phyloP scores from a whole-genome alignment of 2,329 filamentous ascomycete genomes.

The Pseudogymnoascus sp. region DNA sequence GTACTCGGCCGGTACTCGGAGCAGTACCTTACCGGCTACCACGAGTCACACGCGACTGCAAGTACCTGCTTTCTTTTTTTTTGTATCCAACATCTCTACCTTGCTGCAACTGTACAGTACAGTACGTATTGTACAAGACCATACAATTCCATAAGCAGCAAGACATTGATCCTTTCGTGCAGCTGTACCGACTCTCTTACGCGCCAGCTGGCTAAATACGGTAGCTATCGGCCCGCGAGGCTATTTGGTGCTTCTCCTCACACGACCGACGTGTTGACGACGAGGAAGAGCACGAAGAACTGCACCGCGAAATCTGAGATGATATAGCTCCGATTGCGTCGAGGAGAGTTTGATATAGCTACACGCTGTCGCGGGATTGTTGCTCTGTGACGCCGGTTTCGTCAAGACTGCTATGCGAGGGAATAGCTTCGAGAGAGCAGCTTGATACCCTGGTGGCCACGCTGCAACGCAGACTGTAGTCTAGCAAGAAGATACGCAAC shows the following conservation, averaged over 20 bases:
- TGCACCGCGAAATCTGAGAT: not conserved
- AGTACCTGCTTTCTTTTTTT: slow-evolving; percentile 4
- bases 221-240: slow-evolving; percentile 5
- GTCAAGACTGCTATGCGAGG: not conserved
- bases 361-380: not conserved
- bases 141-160: not conserved
- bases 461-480: not conserved
- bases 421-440: not conserved
- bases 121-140: not conserved
- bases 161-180: not conserved
- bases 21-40: slow-evolving; percentile 1
- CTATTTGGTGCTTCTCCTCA: not conserved
- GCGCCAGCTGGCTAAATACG: not conserved
- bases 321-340: not conserved
- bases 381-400: not conserved
- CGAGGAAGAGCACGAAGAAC: not conserved
- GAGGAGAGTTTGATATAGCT: not conserved
- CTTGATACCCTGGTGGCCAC: not conserved
- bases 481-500: not conserved
- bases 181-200: not conserved
- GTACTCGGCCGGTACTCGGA: slow-evolving; percentile 6
- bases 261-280: not conserved
- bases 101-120: not conserved
- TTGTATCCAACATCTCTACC: not conserved
- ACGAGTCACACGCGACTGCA: not conserved